phyloP scores from a whole-genome alignment of 495 filamentous ascomycete genomes.

The Pseudoneurospora amorphoporcata region DNA sequence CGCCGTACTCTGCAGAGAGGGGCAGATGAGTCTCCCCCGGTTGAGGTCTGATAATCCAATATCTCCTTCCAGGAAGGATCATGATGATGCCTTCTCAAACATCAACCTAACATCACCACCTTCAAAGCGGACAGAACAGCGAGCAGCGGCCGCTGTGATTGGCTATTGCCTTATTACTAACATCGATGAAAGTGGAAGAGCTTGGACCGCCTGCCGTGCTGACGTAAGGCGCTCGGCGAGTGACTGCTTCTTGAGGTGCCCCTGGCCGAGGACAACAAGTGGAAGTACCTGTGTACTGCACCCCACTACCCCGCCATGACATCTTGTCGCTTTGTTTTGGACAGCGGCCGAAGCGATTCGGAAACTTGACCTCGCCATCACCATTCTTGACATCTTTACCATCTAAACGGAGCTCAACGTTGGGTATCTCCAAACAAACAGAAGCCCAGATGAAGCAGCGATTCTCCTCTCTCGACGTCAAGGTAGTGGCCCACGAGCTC shows the following conservation, averaged over 20 bases:
- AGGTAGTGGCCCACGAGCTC: conserved; percentile 90
- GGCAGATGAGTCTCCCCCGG: neutral
- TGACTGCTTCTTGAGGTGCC: neutral
- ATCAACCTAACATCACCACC: neutral
- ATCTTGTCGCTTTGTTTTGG: neutral
- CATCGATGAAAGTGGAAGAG: neutral
- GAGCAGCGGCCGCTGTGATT: neutral
- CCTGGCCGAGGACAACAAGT: neutral
- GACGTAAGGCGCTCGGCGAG: neutral
- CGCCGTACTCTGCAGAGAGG: neutral
- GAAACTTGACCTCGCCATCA: neutral
- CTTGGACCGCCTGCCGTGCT: neutral
- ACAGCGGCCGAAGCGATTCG: neutral
- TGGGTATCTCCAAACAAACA: neutral
- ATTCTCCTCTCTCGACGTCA: conserved; percentile 88
- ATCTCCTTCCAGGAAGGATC: neutral
- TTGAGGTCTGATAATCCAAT: neutral
- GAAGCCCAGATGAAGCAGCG: conserved; percentile 76
- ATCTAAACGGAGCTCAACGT: neutral
- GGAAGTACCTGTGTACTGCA: neutral
- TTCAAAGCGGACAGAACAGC: neutral
- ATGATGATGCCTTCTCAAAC: neutral
- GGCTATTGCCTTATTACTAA: neutral
- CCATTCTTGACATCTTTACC: neutral
- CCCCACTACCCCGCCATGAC: neutral